Evolutionary conservation across 345 rosid species (phyloP), one percentile per base, ranked within the genome.

Genomic region (Melaleuca alternifolia): DNA sequence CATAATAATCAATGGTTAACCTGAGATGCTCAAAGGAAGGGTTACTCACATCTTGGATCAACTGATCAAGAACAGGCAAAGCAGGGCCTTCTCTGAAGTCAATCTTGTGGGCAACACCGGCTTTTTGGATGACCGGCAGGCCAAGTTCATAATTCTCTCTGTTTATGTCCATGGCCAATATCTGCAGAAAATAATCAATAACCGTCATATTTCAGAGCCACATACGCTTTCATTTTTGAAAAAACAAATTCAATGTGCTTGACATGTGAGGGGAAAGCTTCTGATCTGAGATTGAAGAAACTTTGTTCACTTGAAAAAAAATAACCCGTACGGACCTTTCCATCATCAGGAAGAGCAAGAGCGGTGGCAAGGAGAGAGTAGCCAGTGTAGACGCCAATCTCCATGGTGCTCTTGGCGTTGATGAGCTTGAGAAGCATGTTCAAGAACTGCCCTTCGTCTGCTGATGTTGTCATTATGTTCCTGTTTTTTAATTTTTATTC

Each of bases 381-480:
- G 51, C 99, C 99, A 50, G 99, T 98, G 95, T 93, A 98, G 75
- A 98, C 99, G 23, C 99, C 99, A 26, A 98, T 96, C 92, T 98
- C 99, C 99, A 98, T 98, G 53, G 99, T 98, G 95, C 96, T 98
- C 93, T 98, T 96, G 57, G 99, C 99, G 89, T 98, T 96, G 89
- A 95, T 90, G n/a, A 98, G 94, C 90, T 98, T 98, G 76, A 98
- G 90, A 51, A 98, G 91, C 99, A 95, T 95, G 96, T 89, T 95
- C 91, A 98, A 85, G 87, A 98, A 96, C 88, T 98, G 99, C 50
- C 98, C 99, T 92, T 95, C 99, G 83, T 98, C 99, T 5, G 99
- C 99, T 33, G 99, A 96, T 86, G 99, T 96, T 1, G 98, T 95
- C 99, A 98, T 96, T 61, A 98, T 88, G 91, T 95, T 96, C 99